A percentile compares a stretch with the other conserved stretches of the same genome.
These are phyloP conservation scores for Aspergillus proliferans DNA, from an alignment of 2,329 filamentous ascomycete species.

Conservation along the genomic window DNA sequence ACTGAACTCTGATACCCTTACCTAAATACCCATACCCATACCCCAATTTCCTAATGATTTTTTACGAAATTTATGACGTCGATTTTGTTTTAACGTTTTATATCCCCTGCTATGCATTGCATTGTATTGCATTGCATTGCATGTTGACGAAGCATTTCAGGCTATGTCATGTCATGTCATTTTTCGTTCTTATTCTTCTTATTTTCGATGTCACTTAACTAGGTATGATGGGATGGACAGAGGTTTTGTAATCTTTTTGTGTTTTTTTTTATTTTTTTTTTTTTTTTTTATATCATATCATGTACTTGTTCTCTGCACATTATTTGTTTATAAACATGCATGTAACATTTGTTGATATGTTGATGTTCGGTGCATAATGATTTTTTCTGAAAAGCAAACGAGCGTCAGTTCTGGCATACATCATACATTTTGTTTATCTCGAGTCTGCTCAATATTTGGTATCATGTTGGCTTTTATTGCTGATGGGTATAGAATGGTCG, in stretches of 20 bases:
- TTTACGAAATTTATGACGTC: background rate
- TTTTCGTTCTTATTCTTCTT: slow-evolving; percentile 3
- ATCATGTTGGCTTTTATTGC: too few species aligned
- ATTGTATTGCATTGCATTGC: slow-evolving; percentile 9
- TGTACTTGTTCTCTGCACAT: slow-evolving; percentile 40
- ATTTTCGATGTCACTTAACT: background rate
- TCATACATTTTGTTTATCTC: too few species aligned
- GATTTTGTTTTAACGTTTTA: too few species aligned
- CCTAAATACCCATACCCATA: background rate
- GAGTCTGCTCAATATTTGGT: too few species aligned
- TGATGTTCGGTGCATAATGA: too few species aligned
- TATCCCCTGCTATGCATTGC: too few species aligned
- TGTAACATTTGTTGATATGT: too few species aligned
- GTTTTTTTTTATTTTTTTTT: slow-evolving; percentile 5
- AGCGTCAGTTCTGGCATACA: too few species aligned
- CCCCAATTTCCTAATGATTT: background rate
- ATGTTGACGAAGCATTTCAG: slow-evolving; percentile 6
- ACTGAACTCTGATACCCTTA: slow-evolving; percentile 9
- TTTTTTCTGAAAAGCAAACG: too few species aligned
- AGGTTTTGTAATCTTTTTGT: slow-evolving; percentile 9
- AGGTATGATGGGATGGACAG: slow-evolving; percentile 3
- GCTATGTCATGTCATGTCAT: slow-evolving; percentile 2
- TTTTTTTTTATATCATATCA: slow-evolving; percentile 9
- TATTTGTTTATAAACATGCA: slow-evolving; percentile 5
- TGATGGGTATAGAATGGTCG: too few species aligned